These are phyloP conservation scores for Chrysanthemum makinoi DNA, from an alignment of 129 eudicot genomes.

Conservation along the genomic window DNA sequence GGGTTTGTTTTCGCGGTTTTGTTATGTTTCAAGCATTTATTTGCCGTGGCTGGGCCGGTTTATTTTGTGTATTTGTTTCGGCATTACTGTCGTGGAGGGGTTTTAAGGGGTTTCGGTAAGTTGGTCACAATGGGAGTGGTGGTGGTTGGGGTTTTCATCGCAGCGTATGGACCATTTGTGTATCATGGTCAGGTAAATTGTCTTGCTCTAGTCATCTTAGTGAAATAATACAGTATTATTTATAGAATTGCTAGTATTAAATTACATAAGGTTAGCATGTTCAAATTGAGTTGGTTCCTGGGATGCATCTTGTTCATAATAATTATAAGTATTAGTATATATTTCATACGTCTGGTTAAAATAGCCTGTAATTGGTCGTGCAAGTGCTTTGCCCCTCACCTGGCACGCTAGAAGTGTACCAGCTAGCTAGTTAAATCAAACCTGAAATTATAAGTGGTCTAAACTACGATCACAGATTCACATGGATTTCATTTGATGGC, in stretches of 20 bases:
- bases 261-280: neutral
- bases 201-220: neutral
- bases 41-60: conserved; percentile 90
- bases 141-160: conserved; percentile 63
- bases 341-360: no score
- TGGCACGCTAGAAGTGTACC: no score
- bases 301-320: no score
- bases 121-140: conserved; percentile 67
- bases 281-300: no score
- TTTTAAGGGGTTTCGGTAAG: conserved; percentile 63
- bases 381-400: no score
- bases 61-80: conserved; percentile 85
- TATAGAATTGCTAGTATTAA: neutral
- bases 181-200: conserved; percentile 77
- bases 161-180: conserved; percentile 87
- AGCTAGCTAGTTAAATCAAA: no score
- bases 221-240: neutral
- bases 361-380: no score
- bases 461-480: no score
- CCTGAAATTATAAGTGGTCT: no score
- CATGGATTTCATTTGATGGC: no score
- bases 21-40: conserved; percentile 82
- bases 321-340: no score
- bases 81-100: conserved; percentile 76
- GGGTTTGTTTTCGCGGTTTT: conserved; percentile 81